Evolutionary conservation across 2,329 filamentous ascomycete species (phyloP).

Genomic region (Sphaerulina populicola): DNA sequence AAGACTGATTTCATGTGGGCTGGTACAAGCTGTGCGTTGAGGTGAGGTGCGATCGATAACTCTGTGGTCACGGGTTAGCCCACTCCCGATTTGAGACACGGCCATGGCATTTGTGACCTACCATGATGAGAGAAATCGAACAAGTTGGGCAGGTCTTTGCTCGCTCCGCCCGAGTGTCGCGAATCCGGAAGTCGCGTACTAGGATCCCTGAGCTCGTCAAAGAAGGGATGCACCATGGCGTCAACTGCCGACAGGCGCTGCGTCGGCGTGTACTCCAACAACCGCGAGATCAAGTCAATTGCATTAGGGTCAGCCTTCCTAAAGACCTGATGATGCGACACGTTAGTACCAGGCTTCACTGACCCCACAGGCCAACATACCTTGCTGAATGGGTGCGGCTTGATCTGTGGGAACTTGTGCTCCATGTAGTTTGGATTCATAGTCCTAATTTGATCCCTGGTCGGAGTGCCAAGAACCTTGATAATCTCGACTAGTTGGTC

Average conservation of each 20-base stretch:
- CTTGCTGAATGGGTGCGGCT: slow-evolving; percentile 98
- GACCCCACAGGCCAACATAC: slow-evolving; percentile 33
- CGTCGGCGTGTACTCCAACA: slow-evolving; percentile 95
- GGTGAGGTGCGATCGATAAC: slow-evolving; percentile 82
- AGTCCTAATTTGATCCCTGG: slow-evolving; percentile 93
- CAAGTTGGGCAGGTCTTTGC: slow-evolving; percentile 74
- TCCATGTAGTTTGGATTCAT: slow-evolving; percentile 99
- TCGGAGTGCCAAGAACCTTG: slow-evolving; percentile 94
- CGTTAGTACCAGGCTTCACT: slow-evolving; percentile 9
- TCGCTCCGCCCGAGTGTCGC: slow-evolving; percentile 70
- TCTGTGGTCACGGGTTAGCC: slow-evolving; percentile 47
- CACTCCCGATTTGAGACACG: not conserved
- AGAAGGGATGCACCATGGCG: slow-evolving; percentile 97
- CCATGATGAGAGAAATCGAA: slow-evolving; percentile 94
- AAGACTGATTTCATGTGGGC: slow-evolving; percentile 68
- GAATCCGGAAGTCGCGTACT: slow-evolving; percentile 87
- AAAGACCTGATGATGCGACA: slow-evolving; percentile 59
- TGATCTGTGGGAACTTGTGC: slow-evolving; percentile 99
- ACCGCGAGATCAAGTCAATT: slow-evolving; percentile 85
- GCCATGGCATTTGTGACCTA: slow-evolving; percentile 36
- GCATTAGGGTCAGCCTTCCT: slow-evolving; percentile 88
- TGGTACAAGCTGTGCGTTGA: slow-evolving; percentile 85
- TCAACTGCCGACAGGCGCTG: slow-evolving; percentile 88
- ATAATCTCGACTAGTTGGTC: slow-evolving; percentile 99
- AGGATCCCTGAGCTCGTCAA: slow-evolving; percentile 92